Conservation (phyloP, 192 early-diverging fungal genomes). For the Backusella macrospora region DNA sequence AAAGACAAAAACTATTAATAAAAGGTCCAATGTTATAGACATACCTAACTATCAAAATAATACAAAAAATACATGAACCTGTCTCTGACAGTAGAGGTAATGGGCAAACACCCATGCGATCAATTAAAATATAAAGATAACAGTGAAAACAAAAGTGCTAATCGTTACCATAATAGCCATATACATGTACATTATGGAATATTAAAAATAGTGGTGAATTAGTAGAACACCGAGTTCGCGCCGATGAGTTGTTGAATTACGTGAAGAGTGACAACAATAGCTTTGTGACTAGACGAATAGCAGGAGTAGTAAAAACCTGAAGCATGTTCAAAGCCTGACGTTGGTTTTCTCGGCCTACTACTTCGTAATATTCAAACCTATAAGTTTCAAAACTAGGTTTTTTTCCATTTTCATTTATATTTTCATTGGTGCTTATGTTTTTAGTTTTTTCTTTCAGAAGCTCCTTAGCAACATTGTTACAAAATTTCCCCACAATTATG, state of each 20-base stretch:
- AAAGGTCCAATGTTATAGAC: background rate
- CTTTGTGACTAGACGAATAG: background rate
- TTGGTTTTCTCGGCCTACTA: background rate
- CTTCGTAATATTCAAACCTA: background rate
- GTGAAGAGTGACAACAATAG: background rate
- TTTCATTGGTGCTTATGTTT: background rate
- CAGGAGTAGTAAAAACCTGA: background rate
- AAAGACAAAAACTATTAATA: background rate
- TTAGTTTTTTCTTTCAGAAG: background rate
- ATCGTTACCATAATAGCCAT: slow-evolving; percentile 3
- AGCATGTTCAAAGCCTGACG: background rate
- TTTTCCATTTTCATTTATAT: too few relatives aligned
- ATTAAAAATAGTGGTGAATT: background rate
- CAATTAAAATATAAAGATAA: background rate
- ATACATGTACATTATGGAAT: background rate
- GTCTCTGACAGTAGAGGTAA: background rate
- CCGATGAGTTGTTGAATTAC: background rate
- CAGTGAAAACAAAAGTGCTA: background rate
- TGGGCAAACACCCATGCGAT: background rate
- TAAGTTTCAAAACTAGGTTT: background rate
- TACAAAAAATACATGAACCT: slow-evolving; percentile 1
- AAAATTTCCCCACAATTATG: background rate
- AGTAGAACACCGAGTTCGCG: background rate
- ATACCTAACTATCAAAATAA: background rate
- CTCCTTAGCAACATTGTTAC: background rate